Conservation (phyloP, 2,329 filamentous ascomycete species). For the Penicillium italicum region DNA sequence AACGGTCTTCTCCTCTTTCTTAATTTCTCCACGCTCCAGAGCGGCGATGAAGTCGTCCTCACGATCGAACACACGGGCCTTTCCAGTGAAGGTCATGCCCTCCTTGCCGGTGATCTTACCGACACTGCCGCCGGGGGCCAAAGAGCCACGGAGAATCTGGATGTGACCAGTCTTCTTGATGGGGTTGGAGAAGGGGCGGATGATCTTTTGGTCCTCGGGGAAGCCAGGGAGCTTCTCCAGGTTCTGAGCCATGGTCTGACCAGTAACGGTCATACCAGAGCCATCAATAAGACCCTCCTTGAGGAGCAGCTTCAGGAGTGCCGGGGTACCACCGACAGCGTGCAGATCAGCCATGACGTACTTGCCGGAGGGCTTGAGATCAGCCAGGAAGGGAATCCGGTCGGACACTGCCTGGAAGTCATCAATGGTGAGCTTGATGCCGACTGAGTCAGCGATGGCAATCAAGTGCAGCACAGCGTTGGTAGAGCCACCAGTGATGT, state of each 20-base stretch:
- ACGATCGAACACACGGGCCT: slow-evolving; percentile 66
- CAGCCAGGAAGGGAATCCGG: slow-evolving; percentile 73
- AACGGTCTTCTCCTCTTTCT: slow-evolving; percentile 72
- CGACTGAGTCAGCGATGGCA: slow-evolving; percentile 76
- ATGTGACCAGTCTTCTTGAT: slow-evolving; percentile 70
- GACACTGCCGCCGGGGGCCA: slow-evolving; percentile 67
- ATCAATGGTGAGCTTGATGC: slow-evolving; percentile 77
- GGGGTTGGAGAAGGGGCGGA: slow-evolving; percentile 63
- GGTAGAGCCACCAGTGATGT: slow-evolving; percentile 77
- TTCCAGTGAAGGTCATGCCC: slow-evolving; percentile 63
- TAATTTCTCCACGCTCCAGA: slow-evolving; percentile 64
- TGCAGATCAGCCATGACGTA: slow-evolving; percentile 60
- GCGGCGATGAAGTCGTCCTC: slow-evolving; percentile 67
- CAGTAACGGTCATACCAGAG: slow-evolving; percentile 59
- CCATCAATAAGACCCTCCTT: slow-evolving; percentile 58
- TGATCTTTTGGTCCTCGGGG: slow-evolving; percentile 66
- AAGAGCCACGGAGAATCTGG: slow-evolving; percentile 66
- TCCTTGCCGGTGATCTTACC: slow-evolving; percentile 77
- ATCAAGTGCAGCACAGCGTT: slow-evolving; percentile 83
- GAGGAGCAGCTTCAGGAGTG: slow-evolving; percentile 56
- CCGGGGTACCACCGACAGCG: slow-evolving; percentile 56
- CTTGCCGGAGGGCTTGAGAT: slow-evolving; percentile 73
- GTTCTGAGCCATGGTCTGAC: slow-evolving; percentile 58
- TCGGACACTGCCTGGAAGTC: slow-evolving; percentile 82
- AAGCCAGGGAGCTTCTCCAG: slow-evolving; percentile 59